Base-by-base conservation (phyloP, 1,284 basidiomycete species). In the Gymnopus androsaceus region DNA sequence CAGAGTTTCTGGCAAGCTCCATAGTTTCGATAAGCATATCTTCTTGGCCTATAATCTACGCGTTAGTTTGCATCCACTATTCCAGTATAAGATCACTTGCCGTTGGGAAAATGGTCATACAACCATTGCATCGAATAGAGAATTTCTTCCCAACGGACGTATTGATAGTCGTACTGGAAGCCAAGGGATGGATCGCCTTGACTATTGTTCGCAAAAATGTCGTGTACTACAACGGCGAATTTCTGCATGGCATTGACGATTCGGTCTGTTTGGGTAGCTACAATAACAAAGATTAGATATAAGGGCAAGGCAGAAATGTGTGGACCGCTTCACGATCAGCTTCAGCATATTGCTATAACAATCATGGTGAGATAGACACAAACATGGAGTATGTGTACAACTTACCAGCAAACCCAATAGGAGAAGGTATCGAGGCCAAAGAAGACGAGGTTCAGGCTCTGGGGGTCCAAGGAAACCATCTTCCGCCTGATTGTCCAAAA, bases 401-500 rank as follows among this genome's bases (percentile, higher is more conserved):
- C 71, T 31, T 57, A 75, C 72, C 21, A 72, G 67, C 19, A 75
- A 57, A 3, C 73, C 73, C 21, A 75, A 62, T 17, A 76, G 51
- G 8, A 74, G 61, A 11, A 76, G 66, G 55, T 74, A 76, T 6
- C 74, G 64, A 27, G 74, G 74, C 73, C 74, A 76, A 14, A 71
- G 66, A 0, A 75, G 64, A 19, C 72, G 67, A 12, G 72, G 73
- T 21, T 63, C 62, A 2, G 68, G 73, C 66, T 51, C 71, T 71
- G 4, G 68, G 5, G 73, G 74, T 2, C 73, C 74, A 57, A 75
- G 65, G 73, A 73, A 76, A 0, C 74, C 74, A 55, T 75, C 74
- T 5, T 59, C 59, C 9, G 67, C 66, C 57, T 72, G 72, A 36
- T 72, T 61, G 33, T 66, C 65, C 17, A 76, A 62, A 4, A 67